Evolutionary conservation across 1,284 basidiomycete genomes (phyloP).

Genomic region (Ustilago vetiveriae): DNA sequence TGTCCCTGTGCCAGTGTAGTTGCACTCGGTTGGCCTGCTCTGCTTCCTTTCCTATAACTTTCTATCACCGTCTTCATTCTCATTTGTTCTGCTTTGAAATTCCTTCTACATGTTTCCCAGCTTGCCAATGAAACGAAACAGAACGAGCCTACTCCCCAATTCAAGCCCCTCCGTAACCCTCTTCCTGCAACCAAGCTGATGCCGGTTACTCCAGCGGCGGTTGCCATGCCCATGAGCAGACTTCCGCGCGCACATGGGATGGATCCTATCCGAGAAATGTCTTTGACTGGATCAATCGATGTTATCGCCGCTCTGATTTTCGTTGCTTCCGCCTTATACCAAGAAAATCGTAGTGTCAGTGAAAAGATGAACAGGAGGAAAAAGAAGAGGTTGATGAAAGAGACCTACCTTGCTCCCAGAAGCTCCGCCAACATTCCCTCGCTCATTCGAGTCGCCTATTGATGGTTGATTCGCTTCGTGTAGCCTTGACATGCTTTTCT

Average conservation of each 20-base stretch:
- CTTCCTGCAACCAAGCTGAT: slow-evolving; percentile 46
- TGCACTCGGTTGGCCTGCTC: slow-evolving; percentile 8
- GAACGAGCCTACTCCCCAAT: slow-evolving; percentile 55
- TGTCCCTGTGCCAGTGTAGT: slow-evolving; percentile 1
- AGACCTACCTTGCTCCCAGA: slow-evolving; percentile 23
- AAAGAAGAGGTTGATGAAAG: neutral
- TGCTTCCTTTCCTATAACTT: slow-evolving; percentile 14
- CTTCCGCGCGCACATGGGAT: slow-evolving; percentile 47
- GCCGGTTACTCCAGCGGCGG: slow-evolving; percentile 45
- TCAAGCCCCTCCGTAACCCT: slow-evolving; percentile 40
- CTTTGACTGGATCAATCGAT: slow-evolving; percentile 28
- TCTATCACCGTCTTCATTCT: slow-evolving; percentile 52
- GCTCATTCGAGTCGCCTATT: slow-evolving; percentile 11
- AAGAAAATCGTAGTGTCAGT: no score
- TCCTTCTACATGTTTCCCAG: slow-evolving; percentile 49
- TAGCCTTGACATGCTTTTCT: slow-evolving; percentile 25
- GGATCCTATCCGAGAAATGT: slow-evolving; percentile 25
- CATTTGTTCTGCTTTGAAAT: slow-evolving; percentile 38
- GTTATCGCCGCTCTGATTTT: slow-evolving; percentile 35
- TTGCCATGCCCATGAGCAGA: slow-evolving; percentile 50
- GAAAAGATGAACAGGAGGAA: no score
- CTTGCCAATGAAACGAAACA: slow-evolving; percentile 39
- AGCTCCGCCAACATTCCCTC: neutral
- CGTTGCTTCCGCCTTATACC: slow-evolving; percentile 28
- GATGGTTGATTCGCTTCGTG: slow-evolving; percentile 17